These are phyloP conservation scores for Zygoascus bituminiphila DNA, from an alignment of 805 yeast species.

Conservation along the genomic window DNA sequence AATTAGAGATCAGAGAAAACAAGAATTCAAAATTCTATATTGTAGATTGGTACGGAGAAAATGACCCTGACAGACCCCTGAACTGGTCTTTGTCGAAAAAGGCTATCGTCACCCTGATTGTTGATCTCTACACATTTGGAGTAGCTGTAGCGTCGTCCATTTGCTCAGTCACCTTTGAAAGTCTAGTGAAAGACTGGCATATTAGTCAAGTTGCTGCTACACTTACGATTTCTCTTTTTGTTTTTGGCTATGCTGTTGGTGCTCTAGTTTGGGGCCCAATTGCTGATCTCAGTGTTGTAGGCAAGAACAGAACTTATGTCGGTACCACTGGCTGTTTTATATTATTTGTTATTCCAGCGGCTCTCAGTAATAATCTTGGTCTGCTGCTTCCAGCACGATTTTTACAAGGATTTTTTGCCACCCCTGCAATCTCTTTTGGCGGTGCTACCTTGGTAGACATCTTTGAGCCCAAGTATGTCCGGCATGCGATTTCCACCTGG, in stretches of 20 bases:
- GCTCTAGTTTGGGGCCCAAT: slow-evolving; percentile 59
- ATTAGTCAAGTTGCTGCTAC: slow-evolving; percentile 41
- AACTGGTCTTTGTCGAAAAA: slow-evolving; percentile 42
- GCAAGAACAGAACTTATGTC: slow-evolving; percentile 36
- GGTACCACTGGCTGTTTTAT: slow-evolving; percentile 39
- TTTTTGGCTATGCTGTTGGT: slow-evolving; percentile 63
- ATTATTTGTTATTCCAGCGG: not conserved
- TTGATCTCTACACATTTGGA: slow-evolving; percentile 34
- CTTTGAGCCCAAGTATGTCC: slow-evolving; percentile 42
- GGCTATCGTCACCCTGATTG: slow-evolving; percentile 33
- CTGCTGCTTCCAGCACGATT: slow-evolving; percentile 47
- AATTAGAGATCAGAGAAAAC: not conserved
- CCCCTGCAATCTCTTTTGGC: slow-evolving; percentile 52
- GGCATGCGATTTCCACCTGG: slow-evolving; percentile 42
- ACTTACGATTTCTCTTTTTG: slow-evolving; percentile 51
- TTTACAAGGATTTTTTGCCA: slow-evolving; percentile 51
- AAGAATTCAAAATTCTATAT: not conserved
- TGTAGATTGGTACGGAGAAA: slow-evolving; percentile 16
- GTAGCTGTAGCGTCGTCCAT: slow-evolving; percentile 42
- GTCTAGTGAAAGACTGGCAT: slow-evolving; percentile 33
- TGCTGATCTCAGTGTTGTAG: slow-evolving; percentile 45
- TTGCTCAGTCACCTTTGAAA: slow-evolving; percentile 32
- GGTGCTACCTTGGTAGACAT: slow-evolving; percentile 51
- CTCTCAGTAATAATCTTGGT: slow-evolving; percentile 34
- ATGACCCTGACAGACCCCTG: slow-evolving; percentile 46